phyloP scores from a whole-genome alignment of 1,284 basidiomycete genomes.

The Malassezia yamatoensis region DNA sequence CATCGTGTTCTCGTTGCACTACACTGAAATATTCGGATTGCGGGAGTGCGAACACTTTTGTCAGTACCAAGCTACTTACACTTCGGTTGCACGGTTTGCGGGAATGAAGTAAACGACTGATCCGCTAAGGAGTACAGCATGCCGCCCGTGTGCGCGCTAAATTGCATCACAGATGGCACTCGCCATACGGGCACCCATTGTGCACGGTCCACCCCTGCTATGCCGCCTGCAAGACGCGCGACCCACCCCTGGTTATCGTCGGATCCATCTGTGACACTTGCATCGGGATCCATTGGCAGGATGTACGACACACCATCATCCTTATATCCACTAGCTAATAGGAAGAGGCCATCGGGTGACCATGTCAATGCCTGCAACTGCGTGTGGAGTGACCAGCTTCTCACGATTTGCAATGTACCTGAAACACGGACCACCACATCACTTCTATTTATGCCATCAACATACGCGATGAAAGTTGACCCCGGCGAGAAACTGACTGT shows the following conservation, averaged over 20 bases:
- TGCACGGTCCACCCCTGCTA: constrained; percentile 26
- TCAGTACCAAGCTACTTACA: neutral
- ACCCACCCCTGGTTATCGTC: constrained; percentile 37
- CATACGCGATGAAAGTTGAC: constrained; percentile 37
- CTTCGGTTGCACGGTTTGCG: neutral
- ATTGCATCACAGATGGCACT: constrained; percentile 12
- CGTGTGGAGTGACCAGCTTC: constrained; percentile 29
- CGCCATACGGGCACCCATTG: constrained; percentile 23
- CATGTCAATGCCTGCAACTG: constrained; percentile 26
- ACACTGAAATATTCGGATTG: constrained; percentile 1
- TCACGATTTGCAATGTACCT: constrained; percentile 35
- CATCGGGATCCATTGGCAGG: constrained; percentile 34
- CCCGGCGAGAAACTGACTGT: constrained; percentile 38
- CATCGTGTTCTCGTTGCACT: constrained; percentile 7
- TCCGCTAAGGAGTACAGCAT: constrained; percentile 13
- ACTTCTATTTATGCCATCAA: constrained; percentile 16
- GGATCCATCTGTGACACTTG: constrained; percentile 29
- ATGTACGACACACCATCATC: constrained; percentile 27
- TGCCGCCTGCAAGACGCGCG: constrained; percentile 28
- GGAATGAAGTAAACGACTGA: constrained; percentile 7
- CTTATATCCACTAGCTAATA: constrained; percentile 20
- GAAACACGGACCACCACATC: constrained; percentile 28
- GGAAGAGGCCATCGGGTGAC: constrained; percentile 33
- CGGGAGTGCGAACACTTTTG: neutral
- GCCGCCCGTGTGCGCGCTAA: constrained; percentile 1